Base-by-base conservation (phyloP, 805 yeast genomes). In the Kuraishia molischiana region DNA sequence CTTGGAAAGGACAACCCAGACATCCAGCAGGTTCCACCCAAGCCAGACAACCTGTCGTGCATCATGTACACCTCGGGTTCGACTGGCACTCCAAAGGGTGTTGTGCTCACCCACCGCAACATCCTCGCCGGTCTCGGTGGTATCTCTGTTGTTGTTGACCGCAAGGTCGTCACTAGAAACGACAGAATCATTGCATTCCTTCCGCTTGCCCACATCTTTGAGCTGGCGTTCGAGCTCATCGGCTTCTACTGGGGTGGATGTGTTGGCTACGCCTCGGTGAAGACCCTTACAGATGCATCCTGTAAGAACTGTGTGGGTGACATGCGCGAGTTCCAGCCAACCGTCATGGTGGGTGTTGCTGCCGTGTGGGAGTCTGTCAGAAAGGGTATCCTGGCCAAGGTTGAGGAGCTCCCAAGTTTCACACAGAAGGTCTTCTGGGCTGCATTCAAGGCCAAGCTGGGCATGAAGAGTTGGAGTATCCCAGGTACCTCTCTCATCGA, bases 291-390 rank as follows among this genome's bases (percentile, higher is more conserved):
- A 17, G 95, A 84, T 45, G 66, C 71, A 2, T 85, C 95, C 2
- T 77, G 84, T 54, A 78, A 74, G 52, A 84, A 92, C 64, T 87
- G 95, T 66, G 64, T 73, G 40, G 90, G 96, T 52, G 98, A 92
- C 59, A 74, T 92, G 67, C 74, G 70, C 40, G 84, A 82, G 53
- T 84, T 87, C 62, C 71, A 77, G 58, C 98, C 98, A 41, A 84
- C 96, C 4, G 62, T 89, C 49, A 84, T 92, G 95, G 96, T 87
- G 46, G 98, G 96, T 61, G 98, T 92, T 40, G 97, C 97, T 14
- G 95, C 97, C 4, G 97, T 92, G 38, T 92, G 96, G 95, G 98
- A 92, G 67, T 72, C 82, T 29, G 85, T 92, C 43, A 82, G 89
- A 61, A 92, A 92, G 68, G 98, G 98, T 41, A 82, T 92, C 42